Evolutionary conservation across 2,329 filamentous ascomycete genomes (phyloP).

Genomic region (Penicillium sp.): DNA sequence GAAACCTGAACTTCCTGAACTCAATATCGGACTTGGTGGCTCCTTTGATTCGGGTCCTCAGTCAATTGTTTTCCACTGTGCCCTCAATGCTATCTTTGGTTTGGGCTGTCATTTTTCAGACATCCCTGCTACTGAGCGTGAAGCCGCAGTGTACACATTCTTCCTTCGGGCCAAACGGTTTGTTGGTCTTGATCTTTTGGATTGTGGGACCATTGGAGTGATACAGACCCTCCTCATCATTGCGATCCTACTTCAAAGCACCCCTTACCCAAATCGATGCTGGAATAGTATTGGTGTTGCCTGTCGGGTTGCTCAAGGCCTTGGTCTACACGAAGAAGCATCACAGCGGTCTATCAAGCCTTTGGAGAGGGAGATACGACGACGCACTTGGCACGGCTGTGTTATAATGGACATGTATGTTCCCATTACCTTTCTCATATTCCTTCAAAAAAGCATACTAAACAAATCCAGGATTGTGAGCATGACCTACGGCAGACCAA

Average conservation of each 20-base stretch:
- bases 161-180: slow-evolving; percentile 36
- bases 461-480: slow-evolving; percentile 31
- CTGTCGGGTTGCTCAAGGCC: slow-evolving; percentile 41
- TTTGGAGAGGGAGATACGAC: slow-evolving; percentile 39
- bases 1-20: slow-evolving; percentile 15
- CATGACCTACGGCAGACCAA: slow-evolving; percentile 40
- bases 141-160: slow-evolving; percentile 33
- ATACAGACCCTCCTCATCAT: slow-evolving; percentile 45
- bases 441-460: not conserved
- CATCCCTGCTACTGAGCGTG: slow-evolving; percentile 27
- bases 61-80: slow-evolving; percentile 43
- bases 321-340: slow-evolving; percentile 40
- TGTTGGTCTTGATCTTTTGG: slow-evolving; percentile 40
- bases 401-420: slow-evolving; percentile 40
- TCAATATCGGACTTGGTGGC: slow-evolving; percentile 38
- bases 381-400: slow-evolving; percentile 43
- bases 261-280: slow-evolving; percentile 42
- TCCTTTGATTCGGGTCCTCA: slow-evolving; percentile 30
- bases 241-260: slow-evolving; percentile 42
- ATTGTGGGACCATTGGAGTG: slow-evolving; percentile 39
- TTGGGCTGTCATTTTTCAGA: slow-evolving; percentile 43
- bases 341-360: slow-evolving; percentile 15
- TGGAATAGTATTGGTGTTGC: slow-evolving; percentile 47
- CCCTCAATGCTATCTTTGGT: slow-evolving; percentile 46
- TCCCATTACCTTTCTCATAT: not conserved